Evolutionary conservation across 2,329 filamentous ascomycete genomes (phyloP).

Genomic region (Fusarium bactridioides): DNA sequence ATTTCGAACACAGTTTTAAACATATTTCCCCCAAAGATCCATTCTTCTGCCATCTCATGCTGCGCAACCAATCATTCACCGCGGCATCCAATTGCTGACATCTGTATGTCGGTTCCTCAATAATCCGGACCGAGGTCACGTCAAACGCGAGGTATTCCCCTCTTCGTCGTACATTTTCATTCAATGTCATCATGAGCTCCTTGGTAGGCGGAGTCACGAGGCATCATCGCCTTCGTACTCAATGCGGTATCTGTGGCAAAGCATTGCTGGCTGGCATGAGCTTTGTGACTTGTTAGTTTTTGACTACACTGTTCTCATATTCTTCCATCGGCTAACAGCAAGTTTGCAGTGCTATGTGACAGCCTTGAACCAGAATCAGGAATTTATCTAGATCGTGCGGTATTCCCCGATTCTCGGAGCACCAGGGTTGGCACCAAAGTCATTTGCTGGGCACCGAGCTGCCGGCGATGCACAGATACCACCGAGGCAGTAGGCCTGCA

Average conservation of each 20-base stretch:
- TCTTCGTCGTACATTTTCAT: background rate
- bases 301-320: fast-evolving
- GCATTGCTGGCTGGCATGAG: background rate
- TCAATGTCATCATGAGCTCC: background rate
- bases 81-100: background rate
- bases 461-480: background rate
- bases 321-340: background rate
- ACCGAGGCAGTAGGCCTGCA: background rate
- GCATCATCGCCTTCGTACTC: background rate
- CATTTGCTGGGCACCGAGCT: background rate
- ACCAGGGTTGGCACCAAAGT: background rate
- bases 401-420: background rate
- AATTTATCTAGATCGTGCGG: background rate
- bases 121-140: slow-evolving; percentile 11
- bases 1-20: fast-evolving
- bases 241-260: slow-evolving; percentile 8
- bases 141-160: background rate
- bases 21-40: fast-evolving
- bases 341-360: background rate
- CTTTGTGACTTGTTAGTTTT: background rate
- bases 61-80: background rate
- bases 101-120: background rate
- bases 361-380: background rate
- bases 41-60: background rate
- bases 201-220: background rate